These are phyloP conservation scores for Staphylotrichum longicolle DNA, from an alignment of 495 filamentous ascomycete species.

Conservation along the genomic window DNA sequence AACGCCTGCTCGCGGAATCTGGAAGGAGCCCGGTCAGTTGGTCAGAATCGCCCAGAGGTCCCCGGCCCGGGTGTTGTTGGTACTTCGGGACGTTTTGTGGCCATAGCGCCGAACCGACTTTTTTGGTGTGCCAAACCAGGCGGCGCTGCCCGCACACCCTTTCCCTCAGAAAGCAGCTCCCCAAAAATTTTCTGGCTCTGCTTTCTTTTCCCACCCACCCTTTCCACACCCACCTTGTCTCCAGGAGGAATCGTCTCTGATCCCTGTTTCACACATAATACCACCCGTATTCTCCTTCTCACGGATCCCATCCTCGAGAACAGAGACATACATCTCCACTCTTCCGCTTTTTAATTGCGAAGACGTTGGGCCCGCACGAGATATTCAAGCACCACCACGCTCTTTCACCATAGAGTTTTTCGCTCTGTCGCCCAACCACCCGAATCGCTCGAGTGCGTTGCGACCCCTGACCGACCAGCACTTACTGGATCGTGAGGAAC, in stretches of 20 bases:
- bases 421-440: constrained; percentile 21
- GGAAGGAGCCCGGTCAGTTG: too few species aligned
- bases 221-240: constrained; percentile 22
- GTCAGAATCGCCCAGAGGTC: too few species aligned
- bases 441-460: constrained; percentile 22
- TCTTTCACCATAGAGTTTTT: constrained; percentile 34
- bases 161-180: constrained; percentile 17
- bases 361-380: constrained; percentile 16
- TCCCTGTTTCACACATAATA: constrained; percentile 30
- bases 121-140: constrained; percentile 10
- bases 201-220: constrained; percentile 28
- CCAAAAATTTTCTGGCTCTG: constrained; percentile 29
- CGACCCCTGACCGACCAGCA: constrained; percentile 13
- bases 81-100: constrained; percentile 2
- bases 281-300: constrained; percentile 32
- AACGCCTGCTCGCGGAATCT: too few species aligned
- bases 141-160: constrained; percentile 25
- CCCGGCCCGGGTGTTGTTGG: neutral
- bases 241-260: constrained; percentile 28
- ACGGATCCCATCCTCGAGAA: constrained; percentile 33
- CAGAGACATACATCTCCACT: constrained; percentile 42
- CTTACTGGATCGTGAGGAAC: constrained; percentile 5
- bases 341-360: constrained; percentile 29
- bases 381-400: constrained; percentile 28
- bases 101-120: constrained; percentile 5